Conservation (phyloP, 2,329 filamentous ascomycete genomes). For the Pezicula radicicola region DNA sequence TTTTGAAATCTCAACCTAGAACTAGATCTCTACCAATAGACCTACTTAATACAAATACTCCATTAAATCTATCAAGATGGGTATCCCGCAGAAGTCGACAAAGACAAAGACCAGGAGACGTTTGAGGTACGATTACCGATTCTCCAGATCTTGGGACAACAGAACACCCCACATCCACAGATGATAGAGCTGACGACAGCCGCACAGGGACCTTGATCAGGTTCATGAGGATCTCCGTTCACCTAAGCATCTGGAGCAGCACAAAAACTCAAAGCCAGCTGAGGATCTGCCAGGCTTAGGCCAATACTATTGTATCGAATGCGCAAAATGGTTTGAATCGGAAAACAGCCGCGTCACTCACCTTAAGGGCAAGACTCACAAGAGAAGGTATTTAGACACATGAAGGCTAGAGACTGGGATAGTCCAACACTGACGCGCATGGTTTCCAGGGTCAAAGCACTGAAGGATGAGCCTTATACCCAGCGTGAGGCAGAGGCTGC, state of each 20-base stretch:
- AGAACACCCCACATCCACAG: not conserved
- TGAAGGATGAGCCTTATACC: conserved; percentile 81
- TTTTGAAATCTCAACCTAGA: too few species aligned
- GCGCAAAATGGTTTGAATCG: conserved; percentile 94
- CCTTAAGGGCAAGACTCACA: conserved; percentile 86
- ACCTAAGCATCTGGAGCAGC: conserved; percentile 75
- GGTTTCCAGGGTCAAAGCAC: conserved; percentile 65
- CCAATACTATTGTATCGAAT: conserved; percentile 84
- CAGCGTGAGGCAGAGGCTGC: conserved; percentile 85
- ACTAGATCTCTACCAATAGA: too few species aligned
- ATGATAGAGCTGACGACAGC: conserved; percentile 6
- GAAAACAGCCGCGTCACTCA: conserved; percentile 74
- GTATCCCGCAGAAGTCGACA: conserved; percentile 60
- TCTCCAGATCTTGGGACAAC: too few species aligned
- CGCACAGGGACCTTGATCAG: conserved; percentile 81
- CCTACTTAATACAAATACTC: too few species aligned
- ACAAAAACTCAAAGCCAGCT: conserved; percentile 71
- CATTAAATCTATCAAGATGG: conserved; percentile 45
- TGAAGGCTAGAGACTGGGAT: not conserved
- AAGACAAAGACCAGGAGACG: conserved; percentile 70
- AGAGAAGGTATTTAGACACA: conserved; percentile 63
- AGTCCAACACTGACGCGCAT: not conserved
- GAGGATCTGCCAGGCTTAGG: conserved; percentile 90
- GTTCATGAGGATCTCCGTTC: conserved; percentile 79
- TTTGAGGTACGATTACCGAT: conserved; percentile 47